Evolutionary conservation across 2,329 filamentous ascomycete species (phyloP).

Genomic region (Scedosporium apiospermum): DNA sequence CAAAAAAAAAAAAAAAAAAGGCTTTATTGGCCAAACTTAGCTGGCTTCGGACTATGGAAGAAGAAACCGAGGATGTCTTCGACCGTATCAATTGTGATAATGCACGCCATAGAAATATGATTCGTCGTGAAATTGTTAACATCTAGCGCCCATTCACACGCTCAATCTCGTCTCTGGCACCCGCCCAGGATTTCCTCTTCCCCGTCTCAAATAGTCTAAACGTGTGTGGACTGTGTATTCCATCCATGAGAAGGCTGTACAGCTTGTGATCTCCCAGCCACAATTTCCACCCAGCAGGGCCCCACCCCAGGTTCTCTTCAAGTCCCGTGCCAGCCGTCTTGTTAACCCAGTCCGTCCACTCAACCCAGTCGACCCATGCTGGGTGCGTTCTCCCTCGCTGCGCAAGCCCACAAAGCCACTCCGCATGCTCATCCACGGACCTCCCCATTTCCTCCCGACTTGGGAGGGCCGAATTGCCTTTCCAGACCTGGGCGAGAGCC

Average conservation of each 20-base stretch:
- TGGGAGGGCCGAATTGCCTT: constrained; percentile 27
- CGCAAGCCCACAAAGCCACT: background rate
- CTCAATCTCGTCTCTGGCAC: constrained; percentile 23
- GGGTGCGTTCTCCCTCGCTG: background rate
- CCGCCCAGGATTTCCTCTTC: constrained; percentile 28
- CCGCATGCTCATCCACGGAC: constrained; percentile 6
- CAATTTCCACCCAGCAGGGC: constrained; percentile 27
- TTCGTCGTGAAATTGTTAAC: too few relatives aligned
- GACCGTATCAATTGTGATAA: background rate
- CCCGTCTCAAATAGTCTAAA: constrained; percentile 30
- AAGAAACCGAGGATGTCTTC: background rate
- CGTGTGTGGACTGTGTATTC: constrained; percentile 28
- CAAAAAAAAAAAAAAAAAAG: background rate
- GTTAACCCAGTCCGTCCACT: constrained; percentile 31
- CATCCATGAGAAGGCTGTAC: constrained; percentile 27
- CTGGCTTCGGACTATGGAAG: background rate
- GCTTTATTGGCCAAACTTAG: too few relatives aligned
- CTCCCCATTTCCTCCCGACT: constrained; percentile 23
- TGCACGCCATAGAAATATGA: background rate
- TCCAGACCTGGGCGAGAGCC: constrained; percentile 34
- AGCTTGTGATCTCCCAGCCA: constrained; percentile 28
- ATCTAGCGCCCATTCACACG: background rate
- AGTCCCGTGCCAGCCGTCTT: constrained; percentile 30
- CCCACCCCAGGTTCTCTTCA: constrained; percentile 29
- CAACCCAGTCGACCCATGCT: constrained; percentile 18